phyloP scores from a whole-genome alignment of 2,329 filamentous ascomycete genomes.

The Drechslera avenae region DNA sequence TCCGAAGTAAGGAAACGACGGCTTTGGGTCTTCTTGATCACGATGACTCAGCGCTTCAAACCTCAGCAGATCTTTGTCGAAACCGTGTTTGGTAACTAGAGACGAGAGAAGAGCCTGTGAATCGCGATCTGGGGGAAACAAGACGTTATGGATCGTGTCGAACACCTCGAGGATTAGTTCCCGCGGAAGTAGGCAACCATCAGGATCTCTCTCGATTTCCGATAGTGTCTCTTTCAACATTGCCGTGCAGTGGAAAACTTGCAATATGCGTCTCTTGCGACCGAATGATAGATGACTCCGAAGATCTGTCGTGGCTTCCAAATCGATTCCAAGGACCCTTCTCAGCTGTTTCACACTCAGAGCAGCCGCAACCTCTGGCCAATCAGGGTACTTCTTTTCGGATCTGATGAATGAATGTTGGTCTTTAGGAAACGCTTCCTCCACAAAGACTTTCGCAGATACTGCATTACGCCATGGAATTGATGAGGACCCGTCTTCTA shows the following conservation, averaged over 20 bases:
- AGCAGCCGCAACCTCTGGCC: background rate
- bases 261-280: background rate
- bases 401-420: background rate
- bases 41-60: constrained; percentile 10
- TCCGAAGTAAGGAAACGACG: constrained; percentile 35
- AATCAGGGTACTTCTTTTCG: background rate
- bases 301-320: constrained; percentile 6
- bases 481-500: constrained; percentile 1
- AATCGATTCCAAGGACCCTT: background rate
- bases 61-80: constrained; percentile 8
- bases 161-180: constrained; percentile 11
- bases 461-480: constrained; percentile 1
- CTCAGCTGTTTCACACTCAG: background rate
- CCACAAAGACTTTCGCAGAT: constrained; percentile 1
- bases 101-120: constrained; percentile 17
- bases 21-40: constrained; percentile 20
- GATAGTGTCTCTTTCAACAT: constrained; percentile 13
- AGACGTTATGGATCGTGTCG: constrained; percentile 15
- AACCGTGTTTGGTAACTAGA: constrained; percentile 4
- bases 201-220: background rate
- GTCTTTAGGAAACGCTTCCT: background rate
- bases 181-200: constrained; percentile 8
- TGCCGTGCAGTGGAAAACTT: constrained; percentile 14
- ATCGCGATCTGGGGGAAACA: constrained; percentile 12
- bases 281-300: constrained; percentile 6